A percentile compares a stretch with the other conserved stretches of the same genome.
Evolutionary conservation across 2,329 filamentous ascomycete genomes (phyloP).

Genomic region (Dryadomyces quercivorus): DNA sequence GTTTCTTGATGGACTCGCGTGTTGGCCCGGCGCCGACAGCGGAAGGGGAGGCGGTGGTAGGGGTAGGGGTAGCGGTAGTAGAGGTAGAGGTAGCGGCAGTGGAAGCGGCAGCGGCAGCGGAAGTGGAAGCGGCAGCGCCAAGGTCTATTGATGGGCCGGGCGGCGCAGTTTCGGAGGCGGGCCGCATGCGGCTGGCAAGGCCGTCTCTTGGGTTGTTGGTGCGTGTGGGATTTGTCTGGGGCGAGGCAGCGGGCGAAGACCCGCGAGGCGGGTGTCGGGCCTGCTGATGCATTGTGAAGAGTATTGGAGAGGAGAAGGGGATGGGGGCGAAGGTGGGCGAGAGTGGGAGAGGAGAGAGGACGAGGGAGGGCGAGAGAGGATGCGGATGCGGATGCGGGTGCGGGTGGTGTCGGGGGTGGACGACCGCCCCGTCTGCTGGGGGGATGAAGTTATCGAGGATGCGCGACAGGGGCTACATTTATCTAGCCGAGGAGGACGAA

Average conservation of each 20-base stretch:
- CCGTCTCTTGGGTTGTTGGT: slow-evolving; percentile 65
- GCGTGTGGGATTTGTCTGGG: slow-evolving; percentile 59
- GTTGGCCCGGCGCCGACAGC: slow-evolving; percentile 30
- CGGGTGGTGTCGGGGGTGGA: slow-evolving; percentile 3
- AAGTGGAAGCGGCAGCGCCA: slow-evolving; percentile 26
- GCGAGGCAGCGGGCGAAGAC: slow-evolving; percentile 60
- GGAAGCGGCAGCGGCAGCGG: slow-evolving; percentile 15
- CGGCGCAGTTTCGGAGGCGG: slow-evolving; percentile 29
- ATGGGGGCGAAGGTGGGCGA: not conserved
- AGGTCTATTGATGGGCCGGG: slow-evolving; percentile 13
- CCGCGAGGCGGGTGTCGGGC: slow-evolving; percentile 62
- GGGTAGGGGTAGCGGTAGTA: slow-evolving; percentile 11
- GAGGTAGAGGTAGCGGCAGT: slow-evolving; percentile 30
- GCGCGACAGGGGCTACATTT: slow-evolving; percentile 8
- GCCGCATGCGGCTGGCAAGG: slow-evolving; percentile 24
- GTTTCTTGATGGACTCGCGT: slow-evolving; percentile 60
- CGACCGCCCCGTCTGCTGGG: slow-evolving; percentile 6
- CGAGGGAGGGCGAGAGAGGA: too few relatives aligned
- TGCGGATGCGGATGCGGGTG: too few relatives aligned
- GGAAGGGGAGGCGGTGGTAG: slow-evolving; percentile 17
- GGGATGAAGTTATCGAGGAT: not conserved
- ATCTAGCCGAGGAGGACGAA: not conserved
- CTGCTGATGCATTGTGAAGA: slow-evolving; percentile 69
- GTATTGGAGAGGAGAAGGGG: not conserved
- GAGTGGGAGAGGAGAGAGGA: not conserved